These are phyloP conservation scores for Venturia nashicola DNA, from an alignment of 2,329 filamentous ascomycete genomes.

Conservation along the genomic window DNA sequence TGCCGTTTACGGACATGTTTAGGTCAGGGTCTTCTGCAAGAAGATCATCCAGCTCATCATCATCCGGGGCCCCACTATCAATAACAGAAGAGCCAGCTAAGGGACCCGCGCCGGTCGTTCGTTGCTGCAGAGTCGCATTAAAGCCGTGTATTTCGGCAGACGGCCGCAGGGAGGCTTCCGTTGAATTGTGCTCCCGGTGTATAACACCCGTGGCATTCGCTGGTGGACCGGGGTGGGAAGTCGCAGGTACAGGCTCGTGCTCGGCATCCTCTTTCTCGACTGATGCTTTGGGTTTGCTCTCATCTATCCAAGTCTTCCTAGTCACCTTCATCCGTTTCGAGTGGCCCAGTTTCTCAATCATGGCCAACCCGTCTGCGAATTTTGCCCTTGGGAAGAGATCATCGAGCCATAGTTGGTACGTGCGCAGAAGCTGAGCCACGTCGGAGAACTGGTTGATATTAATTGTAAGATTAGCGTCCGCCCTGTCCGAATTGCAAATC, in stretches of 20 bases:
- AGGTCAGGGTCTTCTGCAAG: constrained; percentile 33
- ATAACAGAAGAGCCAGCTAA: constrained; percentile 14
- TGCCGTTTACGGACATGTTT: not conserved
- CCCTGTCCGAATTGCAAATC: not conserved
- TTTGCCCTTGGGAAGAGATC: constrained; percentile 90
- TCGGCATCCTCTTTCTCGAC: constrained; percentile 12
- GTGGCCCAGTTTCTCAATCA: constrained; percentile 90
- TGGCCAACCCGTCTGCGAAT: constrained; percentile 76
- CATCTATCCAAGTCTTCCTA: constrained; percentile 74
- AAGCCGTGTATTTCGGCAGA: not conserved
- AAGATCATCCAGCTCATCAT: constrained; percentile 41
- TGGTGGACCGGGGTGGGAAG: not conserved
- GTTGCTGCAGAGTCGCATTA: constrained; percentile 6
- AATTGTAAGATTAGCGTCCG: constrained; percentile 9
- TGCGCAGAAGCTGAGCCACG: constrained; percentile 65
- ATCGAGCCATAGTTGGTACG: constrained; percentile 95
- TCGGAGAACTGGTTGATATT: constrained; percentile 58
- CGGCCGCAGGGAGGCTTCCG: not conserved
- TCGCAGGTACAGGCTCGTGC: not conserved
- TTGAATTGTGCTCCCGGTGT: not conserved
- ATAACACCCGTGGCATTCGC: not conserved
- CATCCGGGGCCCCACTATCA: constrained; percentile 33
- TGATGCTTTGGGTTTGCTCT: constrained; percentile 44
- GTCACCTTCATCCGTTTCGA: constrained; percentile 64
- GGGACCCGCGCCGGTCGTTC: constrained; percentile 13